A percentile compares a stretch with the other conserved stretches of the same genome.
Evolutionary conservation across 805 yeast species (phyloP).

Genomic region (Candida ulmi): DNA sequence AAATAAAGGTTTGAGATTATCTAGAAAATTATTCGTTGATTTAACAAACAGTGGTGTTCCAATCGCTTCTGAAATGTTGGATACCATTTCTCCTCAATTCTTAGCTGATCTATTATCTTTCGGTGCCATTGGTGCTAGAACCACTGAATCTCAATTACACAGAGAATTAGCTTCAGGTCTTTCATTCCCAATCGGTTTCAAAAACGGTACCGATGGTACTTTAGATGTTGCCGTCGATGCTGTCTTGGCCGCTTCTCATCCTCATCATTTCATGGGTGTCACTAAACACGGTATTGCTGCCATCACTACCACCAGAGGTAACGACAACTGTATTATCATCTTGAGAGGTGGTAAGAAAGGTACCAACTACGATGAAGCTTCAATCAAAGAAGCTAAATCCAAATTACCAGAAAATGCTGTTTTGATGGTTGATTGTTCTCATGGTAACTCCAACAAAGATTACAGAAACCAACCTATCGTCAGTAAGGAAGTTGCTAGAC

Average conservation of each 20-base stretch:
- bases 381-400: conserved; percentile 70
- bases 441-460: conserved; percentile 94
- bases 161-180: conserved; percentile 96
- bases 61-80: conserved; percentile 96
- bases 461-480: conserved; percentile 94
- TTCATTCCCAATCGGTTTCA: conserved; percentile 98
- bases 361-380: conserved; percentile 81
- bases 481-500: conserved; percentile 74
- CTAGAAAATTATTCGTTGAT: conserved; percentile 80
- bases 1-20: conserved; percentile 85
- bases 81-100: conserved; percentile 95
- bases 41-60: conserved; percentile 80
- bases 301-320: conserved; percentile 93
- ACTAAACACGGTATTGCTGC: conserved; percentile 97
- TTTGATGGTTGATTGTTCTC: conserved; percentile 96
- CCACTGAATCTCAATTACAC: conserved; percentile 97
- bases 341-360: conserved; percentile 94
- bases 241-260: conserved; percentile 80
- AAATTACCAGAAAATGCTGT: conserved; percentile 45
- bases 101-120: conserved; percentile 84
- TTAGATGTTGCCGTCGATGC: conserved; percentile 93
- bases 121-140: conserved; percentile 99
- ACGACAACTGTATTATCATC: conserved; percentile 88
- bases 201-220: conserved; percentile 97
- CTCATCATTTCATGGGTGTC: conserved; percentile 96